Evolutionary conservation across 1,284 basidiomycete species (phyloP).

Genomic region (Ceratobasidium sp.): DNA sequence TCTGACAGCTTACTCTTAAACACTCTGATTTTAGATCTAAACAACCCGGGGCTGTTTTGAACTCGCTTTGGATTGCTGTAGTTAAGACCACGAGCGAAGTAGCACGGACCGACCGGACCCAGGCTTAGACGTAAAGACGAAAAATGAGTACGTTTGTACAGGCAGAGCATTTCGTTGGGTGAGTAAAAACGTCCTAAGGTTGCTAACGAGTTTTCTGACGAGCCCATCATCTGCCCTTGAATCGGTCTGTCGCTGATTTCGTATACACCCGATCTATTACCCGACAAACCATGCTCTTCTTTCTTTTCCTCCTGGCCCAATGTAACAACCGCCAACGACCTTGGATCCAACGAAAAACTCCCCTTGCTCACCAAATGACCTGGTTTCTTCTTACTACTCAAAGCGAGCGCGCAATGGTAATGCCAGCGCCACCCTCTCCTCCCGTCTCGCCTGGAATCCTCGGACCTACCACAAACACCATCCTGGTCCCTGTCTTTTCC

Average conservation of each 20-base stretch:
- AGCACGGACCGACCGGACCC: not conserved
- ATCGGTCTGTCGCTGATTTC: slow-evolving; percentile 11
- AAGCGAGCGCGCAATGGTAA: slow-evolving; percentile 23
- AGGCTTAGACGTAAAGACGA: slow-evolving; percentile 10
- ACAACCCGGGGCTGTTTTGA: no score
- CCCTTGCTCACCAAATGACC: not conserved
- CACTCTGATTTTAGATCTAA: no score
- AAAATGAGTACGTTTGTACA: slow-evolving; percentile 27
- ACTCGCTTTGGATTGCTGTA: no score
- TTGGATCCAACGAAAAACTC: not conserved
- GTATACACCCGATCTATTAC: not conserved
- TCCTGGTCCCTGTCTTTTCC: slow-evolving; percentile 60
- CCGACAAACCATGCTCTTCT: not conserved
- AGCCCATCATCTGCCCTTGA: no score
- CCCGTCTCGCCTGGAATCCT: slow-evolving; percentile 27
- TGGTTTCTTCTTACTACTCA: not conserved
- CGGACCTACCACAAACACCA: slow-evolving; percentile 9
- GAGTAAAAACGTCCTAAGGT: slow-evolving; percentile 2
- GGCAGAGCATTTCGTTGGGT: slow-evolving; percentile 40
- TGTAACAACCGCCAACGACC: not conserved
- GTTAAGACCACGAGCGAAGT: not conserved
- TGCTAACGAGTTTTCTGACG: no score
- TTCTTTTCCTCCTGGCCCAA: not conserved
- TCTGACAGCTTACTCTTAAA: no score
- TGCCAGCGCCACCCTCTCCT: slow-evolving; percentile 26